A percentile compares a stretch with the other conserved stretches of the same genome.
phyloP scores from a whole-genome alignment of 257 asterid genomes.

The Solanum microdontum region DNA sequence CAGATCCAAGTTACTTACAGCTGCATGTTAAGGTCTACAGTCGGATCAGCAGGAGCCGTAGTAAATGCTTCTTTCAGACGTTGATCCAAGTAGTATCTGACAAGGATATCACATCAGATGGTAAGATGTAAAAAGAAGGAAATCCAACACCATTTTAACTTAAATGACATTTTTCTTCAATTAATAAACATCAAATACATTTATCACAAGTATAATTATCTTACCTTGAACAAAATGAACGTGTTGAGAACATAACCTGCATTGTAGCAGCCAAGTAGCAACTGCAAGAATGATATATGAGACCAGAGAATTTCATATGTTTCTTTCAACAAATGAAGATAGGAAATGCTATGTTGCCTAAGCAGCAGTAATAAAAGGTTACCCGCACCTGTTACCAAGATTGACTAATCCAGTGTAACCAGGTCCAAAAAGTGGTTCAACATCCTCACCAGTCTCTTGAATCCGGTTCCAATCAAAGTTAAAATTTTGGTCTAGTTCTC shows the following conservation, averaged over 20 bases:
- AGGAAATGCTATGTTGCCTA: neutral
- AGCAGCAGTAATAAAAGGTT: neutral
- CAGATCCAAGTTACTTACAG: conserved; percentile 48
- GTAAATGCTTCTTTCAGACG: conserved; percentile 60
- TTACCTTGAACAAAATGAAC: conserved; percentile 67
- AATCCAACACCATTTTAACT: neutral
- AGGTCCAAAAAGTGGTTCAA: conserved; percentile 83
- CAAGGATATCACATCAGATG: conserved; percentile 7
- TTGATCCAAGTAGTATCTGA: conserved; percentile 58
- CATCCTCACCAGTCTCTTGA: conserved; percentile 91
- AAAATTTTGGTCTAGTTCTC: conserved; percentile 93
- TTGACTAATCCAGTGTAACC: conserved; percentile 94
- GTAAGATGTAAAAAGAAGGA: neutral
- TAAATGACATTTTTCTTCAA: neutral
- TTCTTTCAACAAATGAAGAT: neutral
- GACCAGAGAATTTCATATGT: neutral
- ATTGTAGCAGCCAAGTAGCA: conserved; percentile 97
- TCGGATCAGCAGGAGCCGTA: conserved; percentile 88
- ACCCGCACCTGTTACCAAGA: conserved; percentile 89
- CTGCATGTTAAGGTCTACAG: conserved; percentile 85
- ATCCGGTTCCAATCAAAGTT: conserved; percentile 97
- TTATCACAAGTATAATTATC: conserved; percentile 9
- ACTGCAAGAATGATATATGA: conserved; percentile 39
- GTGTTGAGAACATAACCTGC: conserved; percentile 87
- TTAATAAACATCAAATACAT: neutral